Evolutionary conservation across 2,329 filamentous ascomycete species (phyloP), one percentile per base, ranked within the genome.

Genomic region (Cladosporium sp.): DNA sequence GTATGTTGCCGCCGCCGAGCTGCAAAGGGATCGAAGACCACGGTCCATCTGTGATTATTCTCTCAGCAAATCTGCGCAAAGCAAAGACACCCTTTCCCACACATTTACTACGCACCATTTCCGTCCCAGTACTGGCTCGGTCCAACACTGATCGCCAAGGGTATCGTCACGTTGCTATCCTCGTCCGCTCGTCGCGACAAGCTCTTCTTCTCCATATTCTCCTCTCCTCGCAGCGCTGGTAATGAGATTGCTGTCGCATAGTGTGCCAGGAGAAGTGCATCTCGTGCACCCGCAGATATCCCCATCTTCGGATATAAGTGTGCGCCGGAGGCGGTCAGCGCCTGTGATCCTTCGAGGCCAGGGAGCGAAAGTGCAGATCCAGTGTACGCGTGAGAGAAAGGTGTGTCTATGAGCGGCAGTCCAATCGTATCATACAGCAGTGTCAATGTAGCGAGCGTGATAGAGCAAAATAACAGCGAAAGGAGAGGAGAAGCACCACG

Each of bases 61-160:
- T 61, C 30, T 65, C 21, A 59, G 38, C 47, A 60, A 59, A 38
- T 41, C 26, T 7, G 15, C 15, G 6, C 24, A 32, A 55, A 26
- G 11, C 24, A 32, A 55, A 26, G 11, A 34, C 34, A 15, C 21
- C 15, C 24, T 10, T 57, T 57, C 12, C 28, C 32, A 30, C 44
- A n/a, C 41, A 15, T 30, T 24, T 52, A 64, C 60, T 60, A 47
- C 55, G 11, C 24, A 72, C 73, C 75, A 52, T 73, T 73, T 30
- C 77, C 77, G 44, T 78, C 76, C 76, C 76, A 78, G 62, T 78
- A 78, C 66, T 78, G 76, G 68, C 75, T 76, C 18, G 77, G 73
- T 24, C 68, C 72, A 28, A 78, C 69, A 57, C 71, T 73, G 55
- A 78, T 73, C 28, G 77, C 71, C 24, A 72, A 71, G 1, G 76